Base-by-base conservation (phyloP, 2,329 filamentous ascomycete species). In the Sclerotinia trifoliorum region DNA sequence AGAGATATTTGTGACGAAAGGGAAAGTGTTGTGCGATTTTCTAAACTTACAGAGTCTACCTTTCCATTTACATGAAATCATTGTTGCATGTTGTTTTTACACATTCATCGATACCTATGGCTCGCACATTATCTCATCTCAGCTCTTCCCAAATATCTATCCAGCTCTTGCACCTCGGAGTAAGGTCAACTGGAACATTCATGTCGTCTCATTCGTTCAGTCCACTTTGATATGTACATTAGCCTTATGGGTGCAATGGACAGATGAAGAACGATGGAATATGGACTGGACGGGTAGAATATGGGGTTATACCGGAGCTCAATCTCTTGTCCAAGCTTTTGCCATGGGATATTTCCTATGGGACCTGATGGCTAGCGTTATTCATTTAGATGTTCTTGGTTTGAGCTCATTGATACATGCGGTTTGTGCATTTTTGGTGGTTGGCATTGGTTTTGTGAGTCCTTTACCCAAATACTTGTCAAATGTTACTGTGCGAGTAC, bases 281-380 rank as follows among this genome's bases (percentile, higher is more conserved):
- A 90, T 92, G 86, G 81, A 86, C 74, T 86, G 84, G 79, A 82
- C 87, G 74, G 88, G 88, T 76, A 84, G 89, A 44, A 82, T 94
- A 46, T 93, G 89, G 86, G 91, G 90, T 35, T 94, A 95, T 75
- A 90, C 88, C 3, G 89, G 90, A n/a, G 85, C 84, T 15, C 82
- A 83, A 42, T 91, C 87, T 51, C 83, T 94, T 80, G 85, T 93
- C 51, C 90, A 93, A 79, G 89, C 88, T 5, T 84, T 93, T 71
- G 91, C 90, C 1, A 83, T 87, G 29, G 92, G 92, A 15, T 95
- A 94, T 78, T 94, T 94, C 75, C 77, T 94, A 66, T 94, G 90
- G 90, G 91, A 94, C 75, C 78, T 94, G 54, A 79, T 86, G 69
- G 84, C 92, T 71, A 93, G 89, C 61, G 80, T 85, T 70, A 78